Evolutionary conservation across 345 rosid species (phyloP).

Genomic region (Populus euphratica): DNA sequence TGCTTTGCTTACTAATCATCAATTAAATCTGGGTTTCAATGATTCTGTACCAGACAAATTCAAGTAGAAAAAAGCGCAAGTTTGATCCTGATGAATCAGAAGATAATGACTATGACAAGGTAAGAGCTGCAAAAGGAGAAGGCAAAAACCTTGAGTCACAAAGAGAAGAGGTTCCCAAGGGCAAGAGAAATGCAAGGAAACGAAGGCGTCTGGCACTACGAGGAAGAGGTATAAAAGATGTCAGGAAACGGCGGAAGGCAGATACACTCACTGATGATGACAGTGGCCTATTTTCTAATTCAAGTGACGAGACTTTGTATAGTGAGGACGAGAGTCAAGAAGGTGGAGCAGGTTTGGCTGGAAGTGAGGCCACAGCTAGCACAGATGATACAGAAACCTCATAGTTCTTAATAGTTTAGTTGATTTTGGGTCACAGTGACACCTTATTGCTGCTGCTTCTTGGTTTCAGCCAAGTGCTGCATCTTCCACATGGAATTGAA

Average conservation of each 20-base stretch:
- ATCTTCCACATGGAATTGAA: not conserved
- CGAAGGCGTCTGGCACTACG: conserved; percentile 69
- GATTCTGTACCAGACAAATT: conserved; percentile 55
- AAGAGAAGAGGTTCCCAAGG: conserved; percentile 86
- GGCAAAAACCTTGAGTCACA: conserved; percentile 54
- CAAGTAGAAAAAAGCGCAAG: conserved; percentile 82
- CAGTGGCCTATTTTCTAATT: conserved; percentile 50
- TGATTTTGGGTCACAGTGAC: not conserved
- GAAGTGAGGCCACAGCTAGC: conserved; percentile 58
- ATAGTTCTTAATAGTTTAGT: conserved; percentile 8
- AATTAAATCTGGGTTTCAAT: not conserved
- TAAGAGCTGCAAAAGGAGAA: conserved; percentile 39
- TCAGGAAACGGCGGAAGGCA: conserved; percentile 52
- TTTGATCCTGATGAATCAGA: conserved; percentile 61
- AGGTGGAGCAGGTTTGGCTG: conserved; percentile 27
- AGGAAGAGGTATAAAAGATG: conserved; percentile 74
- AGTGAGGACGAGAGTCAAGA: conserved; percentile 64
- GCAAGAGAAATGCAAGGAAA: conserved; percentile 85
- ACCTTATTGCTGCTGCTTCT: not conserved
- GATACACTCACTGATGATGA: conserved; percentile 47
- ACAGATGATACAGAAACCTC: conserved; percentile 44
- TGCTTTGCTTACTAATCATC: not conserved
- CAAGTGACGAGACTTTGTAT: conserved; percentile 70
- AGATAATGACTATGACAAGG: conserved; percentile 56
- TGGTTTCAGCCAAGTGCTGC: conserved; percentile 3